phyloP scores from a whole-genome alignment of 345 rosid species.

The Lumnitzera littorea region DNA sequence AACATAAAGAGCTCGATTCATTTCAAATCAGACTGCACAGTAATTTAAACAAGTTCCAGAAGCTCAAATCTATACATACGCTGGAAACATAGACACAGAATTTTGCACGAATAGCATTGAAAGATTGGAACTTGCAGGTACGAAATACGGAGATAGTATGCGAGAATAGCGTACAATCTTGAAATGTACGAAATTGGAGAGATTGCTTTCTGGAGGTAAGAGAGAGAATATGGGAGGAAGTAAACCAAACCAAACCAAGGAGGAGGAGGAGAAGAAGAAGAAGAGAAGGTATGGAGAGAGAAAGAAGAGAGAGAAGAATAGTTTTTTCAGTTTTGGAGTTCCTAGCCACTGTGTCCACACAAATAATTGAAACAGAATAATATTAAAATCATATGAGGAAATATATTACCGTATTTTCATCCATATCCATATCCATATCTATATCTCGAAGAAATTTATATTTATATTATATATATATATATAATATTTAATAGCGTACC shows the following conservation, averaged over 20 bases:
- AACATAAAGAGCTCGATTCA: not conserved
- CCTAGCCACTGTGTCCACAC: constrained; percentile 16
- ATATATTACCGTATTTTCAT: too few relatives aligned
- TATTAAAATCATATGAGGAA: not conserved
- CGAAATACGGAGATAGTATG: too few relatives aligned
- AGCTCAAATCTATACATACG: not conserved
- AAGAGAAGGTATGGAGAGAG: not conserved
- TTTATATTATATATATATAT: too few relatives aligned
- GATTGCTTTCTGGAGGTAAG: not conserved
- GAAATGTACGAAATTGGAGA: not conserved
- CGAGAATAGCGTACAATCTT: too few relatives aligned
- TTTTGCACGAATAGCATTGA: too few relatives aligned
- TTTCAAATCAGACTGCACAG: not conserved
- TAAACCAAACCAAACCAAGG: not conserved
- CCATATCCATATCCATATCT: too few relatives aligned
- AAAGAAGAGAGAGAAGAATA: constrained; percentile 6
- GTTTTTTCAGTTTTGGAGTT: not conserved
- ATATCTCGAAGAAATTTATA: too few relatives aligned
- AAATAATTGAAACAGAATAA: not conserved
- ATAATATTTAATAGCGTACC: too few relatives aligned
- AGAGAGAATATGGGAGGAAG: not conserved
- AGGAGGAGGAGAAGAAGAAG: not conserved
- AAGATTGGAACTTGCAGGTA: too few relatives aligned
- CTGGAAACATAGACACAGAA: too few relatives aligned
- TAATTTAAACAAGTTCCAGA: not conserved